phyloP scores from a whole-genome alignment of 2,329 filamentous ascomycete genomes.

The Cladorrhinum sp. region DNA sequence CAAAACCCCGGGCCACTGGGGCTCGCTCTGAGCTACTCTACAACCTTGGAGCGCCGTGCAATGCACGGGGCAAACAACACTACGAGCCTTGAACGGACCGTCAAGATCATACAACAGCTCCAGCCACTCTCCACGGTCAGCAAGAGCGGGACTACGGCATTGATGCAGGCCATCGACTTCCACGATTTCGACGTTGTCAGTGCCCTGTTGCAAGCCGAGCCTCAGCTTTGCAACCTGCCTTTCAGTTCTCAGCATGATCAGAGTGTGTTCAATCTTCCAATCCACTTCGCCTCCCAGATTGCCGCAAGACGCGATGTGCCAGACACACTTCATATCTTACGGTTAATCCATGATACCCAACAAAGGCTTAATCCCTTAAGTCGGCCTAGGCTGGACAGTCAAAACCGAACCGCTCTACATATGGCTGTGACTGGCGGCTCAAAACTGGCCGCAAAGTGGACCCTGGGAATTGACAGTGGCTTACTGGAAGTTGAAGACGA shows the following conservation, averaged over 20 bases:
- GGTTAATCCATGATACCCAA: too few relatives aligned
- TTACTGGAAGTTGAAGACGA: background rate
- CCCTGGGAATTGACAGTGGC: background rate
- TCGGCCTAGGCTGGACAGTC: too few relatives aligned
- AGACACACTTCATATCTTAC: too few relatives aligned
- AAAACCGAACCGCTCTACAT: too few relatives aligned
- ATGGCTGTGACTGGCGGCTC: background rate
- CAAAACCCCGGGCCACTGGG: background rate
- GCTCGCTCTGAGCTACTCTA: background rate
- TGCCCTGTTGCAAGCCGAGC: background rate
- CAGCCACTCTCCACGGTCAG: background rate
- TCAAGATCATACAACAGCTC: background rate
- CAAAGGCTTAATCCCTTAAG: too few relatives aligned
- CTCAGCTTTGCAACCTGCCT: too few relatives aligned
- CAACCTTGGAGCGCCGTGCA: background rate
- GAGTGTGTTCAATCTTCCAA: too few relatives aligned
- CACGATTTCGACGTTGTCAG: background rate
- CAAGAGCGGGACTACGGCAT: background rate
- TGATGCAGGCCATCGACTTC: background rate
- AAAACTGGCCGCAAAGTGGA: background rate
- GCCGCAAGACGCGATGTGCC: too few relatives aligned
- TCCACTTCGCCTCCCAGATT: too few relatives aligned
- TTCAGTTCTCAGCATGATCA: too few relatives aligned
- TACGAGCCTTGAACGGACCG: background rate
- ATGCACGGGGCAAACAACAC: background rate